Evolutionary conservation across 2,329 filamentous ascomycete species (phyloP).

Genomic region (Colletotrichum simmondsii): DNA sequence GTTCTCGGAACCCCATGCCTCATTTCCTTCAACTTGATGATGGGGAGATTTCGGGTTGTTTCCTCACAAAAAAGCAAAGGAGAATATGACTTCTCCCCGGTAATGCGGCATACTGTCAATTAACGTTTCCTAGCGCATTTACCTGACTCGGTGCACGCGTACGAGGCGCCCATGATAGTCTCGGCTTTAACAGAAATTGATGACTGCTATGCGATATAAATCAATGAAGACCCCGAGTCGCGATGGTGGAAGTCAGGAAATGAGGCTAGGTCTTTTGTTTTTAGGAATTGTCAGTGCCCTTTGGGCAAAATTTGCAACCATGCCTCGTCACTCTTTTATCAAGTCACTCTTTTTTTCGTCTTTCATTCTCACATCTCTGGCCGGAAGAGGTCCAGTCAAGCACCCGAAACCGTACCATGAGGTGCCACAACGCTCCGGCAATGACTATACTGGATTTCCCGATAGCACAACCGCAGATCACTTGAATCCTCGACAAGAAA

Average conservation of each 20-base stretch:
- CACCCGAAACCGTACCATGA: not conserved
- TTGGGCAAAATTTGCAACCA: not conserved
- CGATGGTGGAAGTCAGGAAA: not conserved
- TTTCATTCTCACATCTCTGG: not conserved
- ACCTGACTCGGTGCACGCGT: not conserved
- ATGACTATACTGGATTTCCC: not conserved
- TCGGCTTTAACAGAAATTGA: not conserved
- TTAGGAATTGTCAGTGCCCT: not conserved
- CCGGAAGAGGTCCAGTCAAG: not conserved
- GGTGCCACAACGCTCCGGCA: not conserved
- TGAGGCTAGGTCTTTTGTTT: not conserved
- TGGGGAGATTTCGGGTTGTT: too few relatives aligned
- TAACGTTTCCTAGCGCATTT: not conserved
- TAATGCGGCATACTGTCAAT: not conserved
- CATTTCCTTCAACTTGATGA: too few relatives aligned
- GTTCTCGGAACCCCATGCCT: too few relatives aligned
- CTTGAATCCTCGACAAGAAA: not conserved
- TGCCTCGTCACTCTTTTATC: constrained; percentile 2
- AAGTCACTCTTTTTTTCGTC: not conserved
- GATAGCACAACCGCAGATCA: not conserved
- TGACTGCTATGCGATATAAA: not conserved
- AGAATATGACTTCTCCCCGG: too few relatives aligned
- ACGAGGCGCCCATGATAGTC: not conserved
- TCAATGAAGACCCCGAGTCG: not conserved
- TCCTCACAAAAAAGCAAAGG: too few relatives aligned